These are phyloP conservation scores for Plenodomus biglobosus DNA, from an alignment of 2,329 filamentous ascomycete species.

Conservation along the genomic window DNA sequence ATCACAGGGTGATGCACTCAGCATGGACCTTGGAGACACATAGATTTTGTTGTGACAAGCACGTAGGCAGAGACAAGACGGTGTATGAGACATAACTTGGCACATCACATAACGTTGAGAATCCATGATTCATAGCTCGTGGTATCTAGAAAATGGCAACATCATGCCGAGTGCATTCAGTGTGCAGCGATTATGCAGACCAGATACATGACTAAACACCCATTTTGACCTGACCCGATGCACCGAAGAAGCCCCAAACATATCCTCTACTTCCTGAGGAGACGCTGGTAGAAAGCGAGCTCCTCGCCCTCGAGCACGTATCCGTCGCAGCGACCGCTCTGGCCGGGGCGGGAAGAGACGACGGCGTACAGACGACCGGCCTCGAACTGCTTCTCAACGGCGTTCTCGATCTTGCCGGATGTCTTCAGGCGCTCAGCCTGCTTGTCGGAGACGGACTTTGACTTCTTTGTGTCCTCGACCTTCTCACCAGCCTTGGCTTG, in stretches of 20 bases:
- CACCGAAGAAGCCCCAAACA: slow-evolving; percentile 44
- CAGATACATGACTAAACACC: slow-evolving; percentile 47
- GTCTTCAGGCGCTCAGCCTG: slow-evolving; percentile 82
- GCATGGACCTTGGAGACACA: too few species aligned
- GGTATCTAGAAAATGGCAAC: slow-evolving; percentile 46
- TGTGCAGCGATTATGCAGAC: slow-evolving; percentile 43
- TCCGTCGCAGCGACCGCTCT: slow-evolving; percentile 94
- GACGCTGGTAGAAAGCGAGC: slow-evolving; percentile 99
- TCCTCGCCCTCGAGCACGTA: slow-evolving; percentile 99
- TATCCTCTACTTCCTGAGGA: slow-evolving; percentile 87
- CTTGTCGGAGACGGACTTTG: slow-evolving; percentile 95
- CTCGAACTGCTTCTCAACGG: slow-evolving; percentile 99
- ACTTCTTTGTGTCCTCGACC: slow-evolving; percentile 90
- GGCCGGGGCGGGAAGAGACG: slow-evolving; percentile 87
- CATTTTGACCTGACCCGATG: slow-evolving; percentile 47
- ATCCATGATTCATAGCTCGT: slow-evolving; percentile 44
- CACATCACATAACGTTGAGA: slow-evolving; percentile 33
- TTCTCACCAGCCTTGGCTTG: slow-evolving; percentile 76
- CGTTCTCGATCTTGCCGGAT: slow-evolving; percentile 86
- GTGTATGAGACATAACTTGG: background rate
- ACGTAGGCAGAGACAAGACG: too few species aligned
- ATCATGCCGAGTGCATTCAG: slow-evolving; percentile 43
- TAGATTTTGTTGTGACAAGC: too few species aligned
- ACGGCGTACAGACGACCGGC: slow-evolving; percentile 96
- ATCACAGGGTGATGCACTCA: too few species aligned